phyloP scores from a whole-genome alignment of 2,329 filamentous ascomycete species.

The Pseudocercospora ulei region DNA sequence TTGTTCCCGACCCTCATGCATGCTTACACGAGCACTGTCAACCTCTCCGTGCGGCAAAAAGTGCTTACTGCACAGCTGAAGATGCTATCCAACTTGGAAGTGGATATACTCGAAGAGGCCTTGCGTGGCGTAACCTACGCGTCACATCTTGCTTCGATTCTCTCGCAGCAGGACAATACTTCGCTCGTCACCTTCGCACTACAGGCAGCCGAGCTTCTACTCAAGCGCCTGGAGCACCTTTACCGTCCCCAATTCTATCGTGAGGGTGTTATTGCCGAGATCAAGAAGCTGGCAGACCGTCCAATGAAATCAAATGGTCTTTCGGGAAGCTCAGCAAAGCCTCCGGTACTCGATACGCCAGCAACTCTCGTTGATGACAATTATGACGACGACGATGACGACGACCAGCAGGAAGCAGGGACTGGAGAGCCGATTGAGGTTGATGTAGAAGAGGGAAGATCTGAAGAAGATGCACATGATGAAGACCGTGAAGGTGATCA shows the following conservation, averaged over 20 bases:
- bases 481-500: constrained; percentile 52
- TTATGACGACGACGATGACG: constrained; percentile 39
- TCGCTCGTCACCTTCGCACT: constrained; percentile 77
- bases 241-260: constrained; percentile 96
- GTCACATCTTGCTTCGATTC: constrained; percentile 86
- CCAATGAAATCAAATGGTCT: constrained; percentile 22
- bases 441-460: constrained; percentile 22
- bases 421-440: constrained; percentile 25
- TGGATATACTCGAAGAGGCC: constrained; percentile 71
- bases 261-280: constrained; percentile 88
- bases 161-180: constrained; percentile 89
- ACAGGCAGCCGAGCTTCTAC: constrained; percentile 77
- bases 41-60: constrained; percentile 86
- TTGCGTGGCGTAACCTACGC: constrained; percentile 84
- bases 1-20: constrained; percentile 91
- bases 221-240: constrained; percentile 72
- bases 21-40: constrained; percentile 95
- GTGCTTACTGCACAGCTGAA: constrained; percentile 92
- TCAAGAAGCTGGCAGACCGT: constrained; percentile 62
- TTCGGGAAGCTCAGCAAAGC: constrained; percentile 12
- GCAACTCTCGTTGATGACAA: constrained; percentile 18
- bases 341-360: neutral
- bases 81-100: constrained; percentile 93
- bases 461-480: constrained; percentile 21
- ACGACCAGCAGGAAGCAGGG: constrained; percentile 48